phyloP scores from a whole-genome alignment of 2,329 filamentous ascomycete genomes.

The Drechslerella dactyloides region DNA sequence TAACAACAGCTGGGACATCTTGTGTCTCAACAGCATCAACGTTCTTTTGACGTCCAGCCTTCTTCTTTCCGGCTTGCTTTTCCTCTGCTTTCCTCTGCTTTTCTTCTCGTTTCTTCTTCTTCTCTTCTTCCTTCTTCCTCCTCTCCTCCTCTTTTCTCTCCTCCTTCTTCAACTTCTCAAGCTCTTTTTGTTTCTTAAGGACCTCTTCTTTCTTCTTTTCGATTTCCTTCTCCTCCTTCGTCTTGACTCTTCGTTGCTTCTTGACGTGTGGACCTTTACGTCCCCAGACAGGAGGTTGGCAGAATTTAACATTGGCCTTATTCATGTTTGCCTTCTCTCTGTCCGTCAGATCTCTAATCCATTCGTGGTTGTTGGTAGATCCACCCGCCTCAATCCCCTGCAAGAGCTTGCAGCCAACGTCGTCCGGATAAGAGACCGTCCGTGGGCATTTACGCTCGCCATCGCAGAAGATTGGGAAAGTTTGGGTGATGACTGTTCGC shows the following conservation, averaged over 20 bases:
- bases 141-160: neutral
- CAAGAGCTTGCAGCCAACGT: constrained; percentile 16
- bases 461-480: constrained; percentile 17
- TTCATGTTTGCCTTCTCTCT: constrained; percentile 25
- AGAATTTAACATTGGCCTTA: constrained; percentile 27
- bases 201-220: constrained; percentile 13
- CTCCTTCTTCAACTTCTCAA: constrained; percentile 21
- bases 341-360: constrained; percentile 14
- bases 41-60: no score
- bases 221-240: constrained; percentile 21
- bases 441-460: constrained; percentile 13
- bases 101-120: neutral
- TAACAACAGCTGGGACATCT: no score
- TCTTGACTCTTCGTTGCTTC: constrained; percentile 37
- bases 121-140: neutral
- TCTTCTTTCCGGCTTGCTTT: neutral
- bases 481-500: constrained; percentile 19
- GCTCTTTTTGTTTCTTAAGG: constrained; percentile 6
- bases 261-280: constrained; percentile 44
- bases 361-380: neutral
- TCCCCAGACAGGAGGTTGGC: constrained; percentile 45
- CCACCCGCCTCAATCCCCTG: constrained; percentile 4
- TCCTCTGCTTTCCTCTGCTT: constrained; percentile 21
- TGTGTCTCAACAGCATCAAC: no score
- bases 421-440: neutral